Conservation (phyloP, 805 yeast genomes). For the Suhomyces xylopsoci region DNA sequence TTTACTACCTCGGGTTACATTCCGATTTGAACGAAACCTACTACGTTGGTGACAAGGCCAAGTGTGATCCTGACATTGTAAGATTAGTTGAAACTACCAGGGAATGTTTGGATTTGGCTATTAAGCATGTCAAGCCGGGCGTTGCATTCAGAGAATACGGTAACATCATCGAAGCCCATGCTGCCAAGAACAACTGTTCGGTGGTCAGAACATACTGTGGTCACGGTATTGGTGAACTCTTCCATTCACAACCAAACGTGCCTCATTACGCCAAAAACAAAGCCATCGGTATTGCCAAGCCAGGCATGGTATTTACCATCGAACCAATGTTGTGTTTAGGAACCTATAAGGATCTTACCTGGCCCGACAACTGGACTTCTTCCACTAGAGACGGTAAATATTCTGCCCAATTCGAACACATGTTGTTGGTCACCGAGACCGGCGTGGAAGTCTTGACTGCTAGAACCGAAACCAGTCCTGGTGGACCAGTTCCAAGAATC, state of each 20-base stretch:
- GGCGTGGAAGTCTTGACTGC: constrained; percentile 91
- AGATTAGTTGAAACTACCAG: constrained; percentile 85
- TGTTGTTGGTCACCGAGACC: constrained; percentile 84
- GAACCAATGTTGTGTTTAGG: constrained; percentile 97
- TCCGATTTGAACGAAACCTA: constrained; percentile 95
- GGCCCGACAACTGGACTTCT: constrained; percentile 99
- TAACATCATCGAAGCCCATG: constrained; percentile 82
- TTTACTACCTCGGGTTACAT: constrained; percentile 85
- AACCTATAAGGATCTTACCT: constrained; percentile 68
- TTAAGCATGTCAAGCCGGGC: constrained; percentile 87
- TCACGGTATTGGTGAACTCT: constrained; percentile 82
- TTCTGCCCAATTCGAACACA: constrained; percentile 95
- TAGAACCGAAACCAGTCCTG: constrained; percentile 78
- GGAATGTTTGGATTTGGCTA: constrained; percentile 82
- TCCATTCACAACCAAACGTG: constrained; percentile 89
- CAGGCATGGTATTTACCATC: constrained; percentile 95
- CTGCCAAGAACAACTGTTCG: constrained; percentile 70
- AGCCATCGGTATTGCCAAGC: constrained; percentile 88
- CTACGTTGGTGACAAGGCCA: constrained; percentile 89
- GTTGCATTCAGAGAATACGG: constrained; percentile 83
- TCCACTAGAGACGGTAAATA: constrained; percentile 84
- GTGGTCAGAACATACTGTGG: constrained; percentile 92
- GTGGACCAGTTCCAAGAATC: constrained; percentile 71
- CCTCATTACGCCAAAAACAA: constrained; percentile 95
- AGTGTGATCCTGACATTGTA: constrained; percentile 74